phyloP scores from a whole-genome alignment of 768 basidiomycete genomes.

The Lentinula boryana region DNA sequence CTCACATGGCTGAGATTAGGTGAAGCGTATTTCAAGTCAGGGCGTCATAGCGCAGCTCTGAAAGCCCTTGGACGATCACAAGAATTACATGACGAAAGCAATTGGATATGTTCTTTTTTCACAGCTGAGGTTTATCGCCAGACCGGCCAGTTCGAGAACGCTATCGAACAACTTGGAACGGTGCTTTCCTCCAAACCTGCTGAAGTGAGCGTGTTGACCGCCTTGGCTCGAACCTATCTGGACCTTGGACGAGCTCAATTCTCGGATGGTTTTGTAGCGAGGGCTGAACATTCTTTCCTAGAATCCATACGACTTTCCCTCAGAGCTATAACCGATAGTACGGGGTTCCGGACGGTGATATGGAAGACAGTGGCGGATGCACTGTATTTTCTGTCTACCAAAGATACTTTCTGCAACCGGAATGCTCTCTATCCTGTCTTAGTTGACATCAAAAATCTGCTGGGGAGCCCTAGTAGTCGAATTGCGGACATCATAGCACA shows the following conservation, averaged over 20 bases:
- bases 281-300: conserved; percentile 72
- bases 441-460: conserved; percentile 26
- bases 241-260: conserved; percentile 64
- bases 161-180: conserved; percentile 57
- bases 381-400: conserved; percentile 55
- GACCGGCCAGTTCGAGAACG: conserved; percentile 68
- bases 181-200: conserved; percentile 51
- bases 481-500: conserved; percentile 36
- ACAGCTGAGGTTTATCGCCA: conserved; percentile 81
- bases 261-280: conserved; percentile 60
- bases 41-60: conserved; percentile 82
- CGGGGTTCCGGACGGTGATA: conserved; percentile 62
- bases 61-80: conserved; percentile 78
- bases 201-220: conserved; percentile 68
- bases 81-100: conserved; percentile 56
- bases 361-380: conserved; percentile 88
- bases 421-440: conserved; percentile 27
- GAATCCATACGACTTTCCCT: conserved; percentile 50
- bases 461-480: conserved; percentile 33
- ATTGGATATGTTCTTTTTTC: conserved; percentile 82
- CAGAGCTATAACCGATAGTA: conserved; percentile 38
- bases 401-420: conserved; percentile 43
- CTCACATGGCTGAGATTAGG: conserved; percentile 88
- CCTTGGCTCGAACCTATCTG: conserved; percentile 68
- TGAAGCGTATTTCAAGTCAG: conserved; percentile 85